Conservation (phyloP, 2,329 filamentous ascomycete species). For the Endoconidiophora polonica region DNA sequence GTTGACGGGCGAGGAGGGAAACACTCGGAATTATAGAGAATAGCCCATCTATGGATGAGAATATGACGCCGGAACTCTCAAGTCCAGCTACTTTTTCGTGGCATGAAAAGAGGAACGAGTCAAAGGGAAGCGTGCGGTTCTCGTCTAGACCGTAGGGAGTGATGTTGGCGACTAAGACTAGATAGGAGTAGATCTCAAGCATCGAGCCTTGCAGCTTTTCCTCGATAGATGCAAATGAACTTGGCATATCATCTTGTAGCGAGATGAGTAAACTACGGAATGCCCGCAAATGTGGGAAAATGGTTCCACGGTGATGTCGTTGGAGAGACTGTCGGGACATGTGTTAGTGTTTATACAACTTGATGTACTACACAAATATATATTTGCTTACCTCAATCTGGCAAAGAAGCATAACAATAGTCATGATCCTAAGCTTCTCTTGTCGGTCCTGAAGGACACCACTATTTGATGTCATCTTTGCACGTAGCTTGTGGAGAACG, state of each 20-base stretch:
- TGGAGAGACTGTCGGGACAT: constrained; percentile 6
- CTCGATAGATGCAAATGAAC: constrained; percentile 10
- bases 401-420: constrained; percentile 12
- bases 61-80: constrained; percentile 10
- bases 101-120: constrained; percentile 11
- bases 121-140: constrained; percentile 10
- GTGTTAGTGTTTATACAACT: neutral
- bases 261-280: constrained; percentile 10
- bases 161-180: constrained; percentile 12
- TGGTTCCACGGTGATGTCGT: constrained; percentile 10
- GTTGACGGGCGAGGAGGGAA: constrained; percentile 7
- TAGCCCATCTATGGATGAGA: constrained; percentile 12
- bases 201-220: constrained; percentile 12
- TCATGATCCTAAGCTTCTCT: constrained; percentile 10
- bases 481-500: constrained; percentile 8
- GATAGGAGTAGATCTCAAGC: constrained; percentile 13
- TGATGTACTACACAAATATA: neutral
- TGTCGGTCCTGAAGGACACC: constrained; percentile 3
- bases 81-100: constrained; percentile 8
- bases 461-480: constrained; percentile 8
- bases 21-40: constrained; percentile 10
- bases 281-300: constrained; percentile 11
- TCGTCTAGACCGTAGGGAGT: constrained; percentile 12
- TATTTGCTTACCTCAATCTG: constrained; percentile 9
- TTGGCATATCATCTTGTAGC: constrained; percentile 12